These are phyloP conservation scores for Hibiscus trionum DNA, from an alignment of 345 rosid genomes.

Conservation along the genomic window DNA sequence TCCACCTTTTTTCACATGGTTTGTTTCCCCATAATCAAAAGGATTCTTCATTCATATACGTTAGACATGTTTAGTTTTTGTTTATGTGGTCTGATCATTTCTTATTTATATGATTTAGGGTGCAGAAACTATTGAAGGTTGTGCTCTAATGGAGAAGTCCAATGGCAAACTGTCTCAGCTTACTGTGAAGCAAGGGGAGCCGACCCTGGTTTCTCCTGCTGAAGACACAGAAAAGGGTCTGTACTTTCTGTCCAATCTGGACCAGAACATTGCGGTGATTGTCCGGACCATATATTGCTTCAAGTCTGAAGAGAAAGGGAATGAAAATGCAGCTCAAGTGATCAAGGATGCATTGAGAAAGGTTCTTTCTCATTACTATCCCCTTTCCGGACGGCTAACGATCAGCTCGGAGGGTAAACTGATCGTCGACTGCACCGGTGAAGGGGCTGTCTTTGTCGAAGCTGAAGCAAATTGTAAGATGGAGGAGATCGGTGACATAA, in stretches of 20 bases:
- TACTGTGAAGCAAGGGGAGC: conserved; percentile 46
- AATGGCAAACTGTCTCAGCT: conserved; percentile 31
- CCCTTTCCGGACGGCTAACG: conserved; percentile 72
- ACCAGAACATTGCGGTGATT: conserved; percentile 71
- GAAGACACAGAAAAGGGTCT: conserved; percentile 62
- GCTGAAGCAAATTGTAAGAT: conserved; percentile 65
- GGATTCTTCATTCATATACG: neutral
- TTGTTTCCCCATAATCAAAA: neutral
- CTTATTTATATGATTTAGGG: conserved; percentile 24
- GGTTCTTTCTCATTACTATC: conserved; percentile 71
- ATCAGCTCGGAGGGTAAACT: conserved; percentile 76
- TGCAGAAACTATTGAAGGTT: conserved; percentile 30
- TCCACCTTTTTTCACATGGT: neutral
- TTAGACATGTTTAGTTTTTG: neutral
- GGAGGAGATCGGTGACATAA: conserved; percentile 71
- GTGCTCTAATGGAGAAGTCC: conserved; percentile 38
- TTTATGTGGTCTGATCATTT: neutral
- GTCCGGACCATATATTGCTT: conserved; percentile 52
- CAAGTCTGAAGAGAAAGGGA: conserved; percentile 60
- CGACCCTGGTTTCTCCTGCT: conserved; percentile 53
- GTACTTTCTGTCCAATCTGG: conserved; percentile 80
- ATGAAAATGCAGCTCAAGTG: conserved; percentile 46
- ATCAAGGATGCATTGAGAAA: conserved; percentile 60
- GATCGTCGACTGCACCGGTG: conserved; percentile 58
- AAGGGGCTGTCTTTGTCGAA: conserved; percentile 84